phyloP scores from a whole-genome alignment of 2,329 filamentous ascomycete genomes.

The Fusarium bactridioides region DNA sequence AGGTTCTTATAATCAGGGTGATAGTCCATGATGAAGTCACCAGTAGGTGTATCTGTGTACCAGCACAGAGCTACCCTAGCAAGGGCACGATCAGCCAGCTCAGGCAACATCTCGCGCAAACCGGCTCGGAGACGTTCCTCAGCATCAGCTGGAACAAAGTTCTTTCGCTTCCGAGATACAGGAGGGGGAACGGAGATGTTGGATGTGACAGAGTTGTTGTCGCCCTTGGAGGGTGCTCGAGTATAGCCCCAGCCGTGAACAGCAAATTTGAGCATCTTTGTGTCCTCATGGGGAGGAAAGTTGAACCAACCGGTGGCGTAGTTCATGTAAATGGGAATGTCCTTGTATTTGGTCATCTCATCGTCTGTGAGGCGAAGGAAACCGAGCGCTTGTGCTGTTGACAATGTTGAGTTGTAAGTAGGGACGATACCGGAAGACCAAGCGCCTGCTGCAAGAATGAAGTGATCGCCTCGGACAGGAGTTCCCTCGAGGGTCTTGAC shows the following conservation, averaged over 20 bases:
- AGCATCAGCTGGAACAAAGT: constrained; percentile 25
- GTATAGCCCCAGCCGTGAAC: constrained; percentile 35
- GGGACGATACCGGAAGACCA: constrained; percentile 16
- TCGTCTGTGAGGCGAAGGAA: constrained; percentile 24
- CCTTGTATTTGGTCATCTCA: constrained; percentile 19
- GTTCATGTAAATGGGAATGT: constrained; percentile 32
- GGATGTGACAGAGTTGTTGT: background rate
- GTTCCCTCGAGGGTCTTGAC: background rate
- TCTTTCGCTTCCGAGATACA: constrained; percentile 3
- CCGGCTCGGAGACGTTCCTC: constrained; percentile 19
- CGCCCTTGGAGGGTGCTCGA: background rate
- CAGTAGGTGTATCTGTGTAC: constrained; percentile 33
- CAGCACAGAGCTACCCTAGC: constrained; percentile 21
- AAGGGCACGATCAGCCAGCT: constrained; percentile 22
- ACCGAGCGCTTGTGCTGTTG: constrained; percentile 25
- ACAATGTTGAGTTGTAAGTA: constrained; percentile 22
- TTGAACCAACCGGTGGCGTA: constrained; percentile 36
- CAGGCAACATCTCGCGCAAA: constrained; percentile 24
- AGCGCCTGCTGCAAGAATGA: constrained; percentile 24
- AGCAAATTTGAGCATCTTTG: constrained; percentile 30
- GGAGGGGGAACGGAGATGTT: constrained; percentile 15
- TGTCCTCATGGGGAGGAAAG: constrained; percentile 31
- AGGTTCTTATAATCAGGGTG: constrained; percentile 33
- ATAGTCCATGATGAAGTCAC: constrained; percentile 37
- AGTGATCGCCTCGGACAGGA: constrained; percentile 3